Percentiles rank a stretch among this genome's conserved stretches.
These are phyloP conservation scores for Kockiozyma suomiensis DNA, from an alignment of 805 yeast genomes.

Conservation along the genomic window DNA sequence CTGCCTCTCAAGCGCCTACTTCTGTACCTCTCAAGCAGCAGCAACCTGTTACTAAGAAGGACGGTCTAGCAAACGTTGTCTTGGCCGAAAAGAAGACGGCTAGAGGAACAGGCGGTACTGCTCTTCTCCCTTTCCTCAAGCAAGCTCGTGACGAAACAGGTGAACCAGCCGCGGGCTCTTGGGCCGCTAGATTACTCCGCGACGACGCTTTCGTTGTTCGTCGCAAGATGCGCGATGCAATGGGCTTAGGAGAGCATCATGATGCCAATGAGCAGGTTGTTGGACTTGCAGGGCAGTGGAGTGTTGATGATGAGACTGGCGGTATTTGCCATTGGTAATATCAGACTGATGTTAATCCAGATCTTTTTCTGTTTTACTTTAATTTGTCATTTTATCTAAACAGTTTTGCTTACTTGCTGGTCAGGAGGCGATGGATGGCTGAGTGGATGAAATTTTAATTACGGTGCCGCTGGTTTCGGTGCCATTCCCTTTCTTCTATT, in stretches of 20 bases:
- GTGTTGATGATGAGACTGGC: constrained; percentile 30
- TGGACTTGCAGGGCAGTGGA: constrained; percentile 34
- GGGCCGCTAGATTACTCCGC: constrained; percentile 70
- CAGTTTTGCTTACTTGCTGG: background rate
- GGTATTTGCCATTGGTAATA: constrained; percentile 34
- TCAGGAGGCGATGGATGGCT: background rate
- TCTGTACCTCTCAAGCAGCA: constrained; percentile 1
- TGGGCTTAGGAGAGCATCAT: constrained; percentile 18
- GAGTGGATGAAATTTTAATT: background rate
- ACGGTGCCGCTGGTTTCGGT: background rate
- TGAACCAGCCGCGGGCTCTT: constrained; percentile 85
- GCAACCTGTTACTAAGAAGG: constrained; percentile 45
- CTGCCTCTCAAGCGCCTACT: no score
- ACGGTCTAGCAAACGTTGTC: constrained; percentile 56
- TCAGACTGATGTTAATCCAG: background rate
- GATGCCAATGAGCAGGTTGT: constrained; percentile 15
- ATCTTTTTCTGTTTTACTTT: background rate
- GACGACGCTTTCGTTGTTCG: constrained; percentile 23
- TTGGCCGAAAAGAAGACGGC: constrained; percentile 52
- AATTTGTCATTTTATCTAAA: background rate
- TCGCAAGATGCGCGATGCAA: constrained; percentile 27
- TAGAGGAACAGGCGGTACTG: constrained; percentile 93
- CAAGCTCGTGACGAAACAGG: constrained; percentile 97
- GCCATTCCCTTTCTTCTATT: background rate
- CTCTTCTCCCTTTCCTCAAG: constrained; percentile 84